phyloP scores from a whole-genome alignment of 1,139 yeast species.

The Taphrina flavorubra region DNA sequence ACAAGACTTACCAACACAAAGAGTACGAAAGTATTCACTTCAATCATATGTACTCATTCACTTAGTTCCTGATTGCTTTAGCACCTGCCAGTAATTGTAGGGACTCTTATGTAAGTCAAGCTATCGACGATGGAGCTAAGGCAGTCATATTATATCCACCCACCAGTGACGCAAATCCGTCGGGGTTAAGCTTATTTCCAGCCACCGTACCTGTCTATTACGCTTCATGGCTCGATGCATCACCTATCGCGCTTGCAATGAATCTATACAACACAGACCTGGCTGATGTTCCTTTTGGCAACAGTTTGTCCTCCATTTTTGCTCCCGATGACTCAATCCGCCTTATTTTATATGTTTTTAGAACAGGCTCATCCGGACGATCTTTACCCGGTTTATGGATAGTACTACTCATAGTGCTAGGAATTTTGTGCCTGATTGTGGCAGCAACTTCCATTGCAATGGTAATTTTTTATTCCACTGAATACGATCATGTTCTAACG shows the following conservation, averaged over 20 bases:
- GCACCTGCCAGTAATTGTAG: constrained; percentile 35
- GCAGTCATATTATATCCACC: constrained; percentile 33
- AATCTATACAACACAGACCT: constrained; percentile 24
- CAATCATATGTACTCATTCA: too few relatives aligned
- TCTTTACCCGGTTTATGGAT: constrained; percentile 46
- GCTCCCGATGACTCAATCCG: constrained; percentile 45
- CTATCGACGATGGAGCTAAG: constrained; percentile 27
- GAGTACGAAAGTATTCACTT: neutral
- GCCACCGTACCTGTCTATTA: constrained; percentile 24
- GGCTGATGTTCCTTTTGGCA: constrained; percentile 43
- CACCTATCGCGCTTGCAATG: constrained; percentile 37
- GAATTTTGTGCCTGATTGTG: constrained; percentile 42
- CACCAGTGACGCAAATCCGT: constrained; percentile 9
- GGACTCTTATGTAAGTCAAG: constrained; percentile 21
- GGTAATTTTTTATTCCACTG: neutral
- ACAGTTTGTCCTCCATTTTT: constrained; percentile 38
- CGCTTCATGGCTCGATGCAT: constrained; percentile 21
- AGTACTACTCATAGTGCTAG: constrained; percentile 45
- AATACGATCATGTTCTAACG: neutral
- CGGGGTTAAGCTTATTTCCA: neutral
- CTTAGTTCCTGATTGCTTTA: constrained; percentile 20
- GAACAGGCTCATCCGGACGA: constrained; percentile 18
- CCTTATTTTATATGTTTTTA: constrained; percentile 42
- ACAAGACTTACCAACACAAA: constrained; percentile 10
- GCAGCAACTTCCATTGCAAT: constrained; percentile 43